Evolutionary conservation across 2,329 filamentous ascomycete species (phyloP).

Genomic region (Clarireedia sp.): DNA sequence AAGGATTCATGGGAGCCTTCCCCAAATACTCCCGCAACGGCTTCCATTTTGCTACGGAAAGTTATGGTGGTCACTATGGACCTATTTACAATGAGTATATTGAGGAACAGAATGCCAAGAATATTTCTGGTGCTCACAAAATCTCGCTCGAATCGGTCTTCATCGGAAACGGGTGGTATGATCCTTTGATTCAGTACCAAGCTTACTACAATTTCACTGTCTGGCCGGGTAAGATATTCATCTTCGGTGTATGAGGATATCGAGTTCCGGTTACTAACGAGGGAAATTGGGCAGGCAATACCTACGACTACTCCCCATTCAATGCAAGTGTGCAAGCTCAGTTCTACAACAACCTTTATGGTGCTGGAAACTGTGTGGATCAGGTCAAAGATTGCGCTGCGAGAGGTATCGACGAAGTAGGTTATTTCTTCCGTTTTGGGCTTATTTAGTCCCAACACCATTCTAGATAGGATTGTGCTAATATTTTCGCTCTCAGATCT

Average conservation of each 20-base stretch:
- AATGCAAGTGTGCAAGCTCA: slow-evolving; percentile 40
- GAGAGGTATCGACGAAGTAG: slow-evolving; percentile 36
- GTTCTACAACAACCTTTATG: slow-evolving; percentile 54
- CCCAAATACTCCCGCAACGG: slow-evolving; percentile 41
- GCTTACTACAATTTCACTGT: slow-evolving; percentile 52
- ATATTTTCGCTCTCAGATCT: slow-evolving; percentile 31
- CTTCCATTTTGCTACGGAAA: slow-evolving; percentile 49
- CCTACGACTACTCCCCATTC: slow-evolving; percentile 46
- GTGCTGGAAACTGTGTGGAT: slow-evolving; percentile 52
- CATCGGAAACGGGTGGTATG: slow-evolving; percentile 53
- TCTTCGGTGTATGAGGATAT: neutral
- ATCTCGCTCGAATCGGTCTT: slow-evolving; percentile 41
- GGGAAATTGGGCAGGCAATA: slow-evolving; percentile 33
- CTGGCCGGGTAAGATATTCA: slow-evolving; percentile 15
- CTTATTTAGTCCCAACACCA: neutral
- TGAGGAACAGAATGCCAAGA: slow-evolving; percentile 53
- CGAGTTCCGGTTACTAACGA: neutral
- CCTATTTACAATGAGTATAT: slow-evolving; percentile 50
- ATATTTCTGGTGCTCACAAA: slow-evolving; percentile 38
- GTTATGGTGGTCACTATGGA: slow-evolving; percentile 50
- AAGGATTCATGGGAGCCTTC: slow-evolving; percentile 56
- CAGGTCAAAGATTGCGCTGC: slow-evolving; percentile 46
- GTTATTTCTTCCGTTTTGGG: neutral
- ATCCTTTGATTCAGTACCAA: slow-evolving; percentile 47
- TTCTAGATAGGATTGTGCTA: neutral